Conservation (phyloP, 805 yeast genomes). For the Candida hungchunana region DNA sequence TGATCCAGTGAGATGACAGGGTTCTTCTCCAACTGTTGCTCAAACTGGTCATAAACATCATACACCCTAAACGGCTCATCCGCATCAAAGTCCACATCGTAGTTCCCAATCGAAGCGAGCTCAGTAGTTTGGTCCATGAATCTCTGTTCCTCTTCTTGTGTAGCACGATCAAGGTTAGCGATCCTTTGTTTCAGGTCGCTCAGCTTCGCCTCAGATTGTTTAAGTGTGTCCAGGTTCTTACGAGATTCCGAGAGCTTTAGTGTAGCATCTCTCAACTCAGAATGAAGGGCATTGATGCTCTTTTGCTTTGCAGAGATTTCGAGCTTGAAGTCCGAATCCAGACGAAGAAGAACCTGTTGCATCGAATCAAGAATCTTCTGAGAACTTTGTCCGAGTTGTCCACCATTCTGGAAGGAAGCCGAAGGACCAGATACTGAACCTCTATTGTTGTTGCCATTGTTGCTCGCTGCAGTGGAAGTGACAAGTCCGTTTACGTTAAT, state of each 20-base stretch:
- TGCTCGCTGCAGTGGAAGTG: conserved; percentile 1
- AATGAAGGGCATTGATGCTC: conserved; percentile 48
- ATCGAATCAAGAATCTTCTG: conserved; percentile 47
- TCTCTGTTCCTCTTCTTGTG: conserved; percentile 55
- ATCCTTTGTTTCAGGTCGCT: conserved; percentile 51
- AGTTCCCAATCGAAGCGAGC: conserved; percentile 34
- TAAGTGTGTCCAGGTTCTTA: conserved; percentile 49
- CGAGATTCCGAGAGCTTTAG: conserved; percentile 44
- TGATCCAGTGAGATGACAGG: conserved; percentile 27
- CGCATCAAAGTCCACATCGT: conserved; percentile 66
- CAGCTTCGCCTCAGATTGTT: conserved; percentile 37
- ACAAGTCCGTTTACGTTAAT: conserved; percentile 40
- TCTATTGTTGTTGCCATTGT: no score
- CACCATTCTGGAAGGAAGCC: neutral
- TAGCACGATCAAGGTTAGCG: conserved; percentile 56
- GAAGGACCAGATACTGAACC: no score
- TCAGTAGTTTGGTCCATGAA: conserved; percentile 43
- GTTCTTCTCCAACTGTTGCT: conserved; percentile 32
- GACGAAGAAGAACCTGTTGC: conserved; percentile 43
- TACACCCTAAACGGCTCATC: conserved; percentile 86
- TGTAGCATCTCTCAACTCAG: conserved; percentile 55
- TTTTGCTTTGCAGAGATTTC: conserved; percentile 53
- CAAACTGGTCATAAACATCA: conserved; percentile 54
- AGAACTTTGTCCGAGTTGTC: conserved; percentile 19
- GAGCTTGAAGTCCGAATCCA: conserved; percentile 55